Evolutionary conservation across 2,329 filamentous ascomycete genomes (phyloP), one percentile per base, ranked within the genome.

Genomic region (Bisporella sp.): DNA sequence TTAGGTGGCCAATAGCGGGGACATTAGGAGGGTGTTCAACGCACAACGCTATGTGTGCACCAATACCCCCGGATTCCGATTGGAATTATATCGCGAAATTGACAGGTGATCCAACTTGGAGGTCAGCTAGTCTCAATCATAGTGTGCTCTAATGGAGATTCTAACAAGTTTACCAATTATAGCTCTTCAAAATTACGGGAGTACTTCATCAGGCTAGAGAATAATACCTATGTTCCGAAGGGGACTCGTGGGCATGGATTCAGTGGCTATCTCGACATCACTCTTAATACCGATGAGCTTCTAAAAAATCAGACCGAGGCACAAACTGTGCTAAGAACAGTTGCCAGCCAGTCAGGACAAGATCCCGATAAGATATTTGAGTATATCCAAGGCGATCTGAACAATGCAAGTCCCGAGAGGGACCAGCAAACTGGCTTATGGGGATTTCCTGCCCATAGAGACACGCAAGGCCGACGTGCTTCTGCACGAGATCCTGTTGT

Each of bases 201-300:
- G 4, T 68, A 73, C 53, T 74, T 74, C 42, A 51, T 63, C 47
- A 63, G 64, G 31, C 55, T 76, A 5, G 73, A 76, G 58, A 65
- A 67, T 32, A 71, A 71, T 56, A 65, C 69, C 47, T 73, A 73
- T 48, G 58, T 72, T 0, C 62, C 69, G 0, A 59, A 61, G 11
- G 66, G 64, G 6, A 66, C 67, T 29, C 44, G 43, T 5, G 55
- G 60, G 4, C 59, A 62, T 48, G 60, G 60, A 4, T 61, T 54
- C 30, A 49, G 52, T 41, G 61, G 61, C 12, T 62, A 65, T 61
- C 59, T 74, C 5, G 53, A 54, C 11, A 57, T 54, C 9, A 49
- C 29, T 21, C 35, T 54, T 5, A 57, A 56, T 28, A 45, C 42
- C 9, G 43, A 47, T 8, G 47, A 50, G 13, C n/a, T 43, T 30